Conservation (phyloP, 1,284 basidiomycete species). For the Ceratobasidium theobromae region DNA sequence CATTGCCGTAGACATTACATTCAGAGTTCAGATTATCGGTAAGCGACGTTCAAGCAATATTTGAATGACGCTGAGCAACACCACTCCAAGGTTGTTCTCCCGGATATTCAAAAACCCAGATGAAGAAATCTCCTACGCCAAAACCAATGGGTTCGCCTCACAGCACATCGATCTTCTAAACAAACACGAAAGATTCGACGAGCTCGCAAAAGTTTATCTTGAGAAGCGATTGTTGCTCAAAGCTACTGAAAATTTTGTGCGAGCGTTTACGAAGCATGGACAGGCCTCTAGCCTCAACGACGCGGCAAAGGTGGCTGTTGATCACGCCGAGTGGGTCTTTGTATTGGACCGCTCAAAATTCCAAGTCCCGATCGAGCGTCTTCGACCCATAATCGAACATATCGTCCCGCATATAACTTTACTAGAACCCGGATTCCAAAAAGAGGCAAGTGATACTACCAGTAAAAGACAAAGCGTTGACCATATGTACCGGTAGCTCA, state of each 20-base stretch:
- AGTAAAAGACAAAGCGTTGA: not conserved
- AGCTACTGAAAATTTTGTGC: not conserved
- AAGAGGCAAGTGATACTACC: not conserved
- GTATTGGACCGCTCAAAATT: not conserved
- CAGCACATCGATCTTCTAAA: not conserved
- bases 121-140: not conserved
- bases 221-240: not conserved
- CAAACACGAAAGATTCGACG: not conserved
- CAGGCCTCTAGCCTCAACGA: not conserved
- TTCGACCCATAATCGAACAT: not conserved
- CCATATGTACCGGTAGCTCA: not conserved
- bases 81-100: not conserved
- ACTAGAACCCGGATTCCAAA: not conserved
- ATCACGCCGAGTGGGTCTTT: not conserved
- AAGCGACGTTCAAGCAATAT: too few species aligned
- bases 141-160: not conserved
- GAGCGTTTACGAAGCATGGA: not conserved
- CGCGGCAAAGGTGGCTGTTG: not conserved
- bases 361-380: not conserved
- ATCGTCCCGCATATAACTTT: not conserved
- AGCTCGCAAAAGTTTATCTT: not conserved
- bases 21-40: not conserved
- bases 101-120: constrained; percentile 5
- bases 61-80: too few species aligned
- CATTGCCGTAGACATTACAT: not conserved